These are phyloP conservation scores for Hymenoscyphus repandus DNA, from an alignment of 2,329 filamentous ascomycete species.

Conservation along the genomic window DNA sequence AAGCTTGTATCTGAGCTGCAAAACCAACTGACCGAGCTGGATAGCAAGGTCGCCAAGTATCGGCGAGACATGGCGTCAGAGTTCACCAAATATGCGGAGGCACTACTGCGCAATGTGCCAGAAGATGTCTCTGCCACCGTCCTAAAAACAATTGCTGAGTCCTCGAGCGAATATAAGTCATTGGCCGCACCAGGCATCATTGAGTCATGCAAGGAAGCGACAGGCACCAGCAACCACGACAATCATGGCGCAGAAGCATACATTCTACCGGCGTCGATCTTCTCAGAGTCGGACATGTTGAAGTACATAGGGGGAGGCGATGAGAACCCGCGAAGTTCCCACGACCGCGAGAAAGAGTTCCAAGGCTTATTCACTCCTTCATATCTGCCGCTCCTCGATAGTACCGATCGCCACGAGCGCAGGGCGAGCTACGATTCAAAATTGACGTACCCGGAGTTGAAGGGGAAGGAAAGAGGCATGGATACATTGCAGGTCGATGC, in stretches of 20 bases:
- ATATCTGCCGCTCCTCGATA: constrained; percentile 57
- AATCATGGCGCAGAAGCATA: constrained; percentile 6
- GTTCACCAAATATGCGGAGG: constrained; percentile 49
- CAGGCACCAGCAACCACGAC: constrained; percentile 15
- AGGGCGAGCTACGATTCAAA: constrained; percentile 20
- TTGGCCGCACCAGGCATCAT: constrained; percentile 12
- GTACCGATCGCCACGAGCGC: constrained; percentile 21
- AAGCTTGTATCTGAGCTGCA: constrained; percentile 36
- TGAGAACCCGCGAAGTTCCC: constrained; percentile 38
- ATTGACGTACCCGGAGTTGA: constrained; percentile 5
- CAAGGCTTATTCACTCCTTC: constrained; percentile 58
- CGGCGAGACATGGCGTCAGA: constrained; percentile 52
- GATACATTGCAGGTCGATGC: constrained; percentile 17
- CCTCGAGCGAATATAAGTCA: constrained; percentile 22
- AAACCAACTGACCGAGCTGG: constrained; percentile 42
- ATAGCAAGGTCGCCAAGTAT: constrained; percentile 51
- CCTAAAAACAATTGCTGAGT: constrained; percentile 35
- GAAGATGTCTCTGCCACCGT: constrained; percentile 44
- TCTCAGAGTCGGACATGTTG: constrained; percentile 25
- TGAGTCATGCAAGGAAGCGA: constrained; percentile 23
- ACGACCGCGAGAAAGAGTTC: constrained; percentile 54
- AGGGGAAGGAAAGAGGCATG: constrained; percentile 17
- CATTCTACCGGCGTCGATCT: constrained; percentile 31
- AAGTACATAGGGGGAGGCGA: constrained; percentile 27
- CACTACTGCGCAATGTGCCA: constrained; percentile 43